phyloP scores from a whole-genome alignment of 2,329 filamentous ascomycete genomes.

The Botrytis byssoidea region DNA sequence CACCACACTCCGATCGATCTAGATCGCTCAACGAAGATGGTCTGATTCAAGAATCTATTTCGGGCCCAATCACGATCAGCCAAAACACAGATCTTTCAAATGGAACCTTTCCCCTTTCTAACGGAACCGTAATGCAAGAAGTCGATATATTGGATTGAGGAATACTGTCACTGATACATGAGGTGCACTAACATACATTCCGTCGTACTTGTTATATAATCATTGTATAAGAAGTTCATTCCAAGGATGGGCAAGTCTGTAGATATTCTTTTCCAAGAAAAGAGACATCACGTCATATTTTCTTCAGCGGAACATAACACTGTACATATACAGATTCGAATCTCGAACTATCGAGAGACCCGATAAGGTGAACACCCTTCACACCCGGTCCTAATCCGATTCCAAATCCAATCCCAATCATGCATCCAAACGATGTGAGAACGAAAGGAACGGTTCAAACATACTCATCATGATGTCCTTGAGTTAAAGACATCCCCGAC shows the following conservation, averaged over 20 bases:
- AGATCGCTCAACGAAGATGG: conserved; percentile 32
- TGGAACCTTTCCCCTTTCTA: conserved; percentile 7
- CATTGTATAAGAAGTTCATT: neutral
- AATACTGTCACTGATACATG: neutral
- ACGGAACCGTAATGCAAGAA: neutral
- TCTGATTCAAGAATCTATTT: conserved; percentile 2
- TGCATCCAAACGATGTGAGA: neutral
- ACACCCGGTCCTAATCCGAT: neutral
- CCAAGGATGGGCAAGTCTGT: neutral
- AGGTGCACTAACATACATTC: neutral
- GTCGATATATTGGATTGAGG: conserved; percentile 9
- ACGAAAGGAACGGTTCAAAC: neutral
- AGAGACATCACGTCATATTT: neutral
- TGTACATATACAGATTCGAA: neutral
- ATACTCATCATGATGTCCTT: neutral
- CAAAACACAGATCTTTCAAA: conserved; percentile 5
- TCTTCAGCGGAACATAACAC: neutral
- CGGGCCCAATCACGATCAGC: neutral
- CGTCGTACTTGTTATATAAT: neutral
- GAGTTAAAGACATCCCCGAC: neutral
- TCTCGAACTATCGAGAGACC: neutral
- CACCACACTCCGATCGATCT: conserved; percentile 36
- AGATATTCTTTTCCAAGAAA: neutral
- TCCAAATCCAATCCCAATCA: neutral
- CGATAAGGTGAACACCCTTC: neutral